Percentiles rank a stretch among this genome's conserved stretches.
phyloP scores from a whole-genome alignment of 345 rosid species.

The Gossypium rotundifolium region DNA sequence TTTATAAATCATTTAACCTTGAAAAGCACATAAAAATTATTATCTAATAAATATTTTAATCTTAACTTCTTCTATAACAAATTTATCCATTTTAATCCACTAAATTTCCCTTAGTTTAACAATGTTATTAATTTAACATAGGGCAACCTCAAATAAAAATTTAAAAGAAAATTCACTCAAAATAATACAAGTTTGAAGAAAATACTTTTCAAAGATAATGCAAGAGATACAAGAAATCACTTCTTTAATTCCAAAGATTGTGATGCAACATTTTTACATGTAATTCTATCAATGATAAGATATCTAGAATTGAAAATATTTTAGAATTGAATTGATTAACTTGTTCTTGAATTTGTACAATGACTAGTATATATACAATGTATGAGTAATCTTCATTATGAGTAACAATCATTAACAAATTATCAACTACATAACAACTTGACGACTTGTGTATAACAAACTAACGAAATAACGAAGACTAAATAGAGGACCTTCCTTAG shows the following conservation, averaged over 20 bases:
- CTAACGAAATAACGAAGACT: no score
- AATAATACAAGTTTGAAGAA: neutral
- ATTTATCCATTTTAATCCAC: neutral
- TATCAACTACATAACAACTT: no score
- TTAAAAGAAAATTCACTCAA: neutral
- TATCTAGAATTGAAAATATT: no score
- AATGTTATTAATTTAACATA: neutral
- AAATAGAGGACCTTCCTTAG: no score
- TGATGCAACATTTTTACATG: constrained; percentile 71
- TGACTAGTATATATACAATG: no score
- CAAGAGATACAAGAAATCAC: constrained; percentile 80
- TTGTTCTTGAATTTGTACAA: no score
- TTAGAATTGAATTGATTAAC: no score
- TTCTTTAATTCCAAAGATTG: constrained; percentile 94
- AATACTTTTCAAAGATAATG: constrained; percentile 66
- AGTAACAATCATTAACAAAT: no score
- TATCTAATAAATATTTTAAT: neutral
- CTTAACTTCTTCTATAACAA: neutral
- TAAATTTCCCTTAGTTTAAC: neutral
- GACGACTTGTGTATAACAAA: no score
- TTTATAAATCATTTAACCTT: neutral
- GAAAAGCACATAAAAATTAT: neutral
- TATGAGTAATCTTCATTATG: no score
- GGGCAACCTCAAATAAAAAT: neutral
- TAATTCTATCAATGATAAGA: no score